phyloP scores from a whole-genome alignment of 176 grass and related monocot genomes.

The Saccharum officinarum region DNA sequence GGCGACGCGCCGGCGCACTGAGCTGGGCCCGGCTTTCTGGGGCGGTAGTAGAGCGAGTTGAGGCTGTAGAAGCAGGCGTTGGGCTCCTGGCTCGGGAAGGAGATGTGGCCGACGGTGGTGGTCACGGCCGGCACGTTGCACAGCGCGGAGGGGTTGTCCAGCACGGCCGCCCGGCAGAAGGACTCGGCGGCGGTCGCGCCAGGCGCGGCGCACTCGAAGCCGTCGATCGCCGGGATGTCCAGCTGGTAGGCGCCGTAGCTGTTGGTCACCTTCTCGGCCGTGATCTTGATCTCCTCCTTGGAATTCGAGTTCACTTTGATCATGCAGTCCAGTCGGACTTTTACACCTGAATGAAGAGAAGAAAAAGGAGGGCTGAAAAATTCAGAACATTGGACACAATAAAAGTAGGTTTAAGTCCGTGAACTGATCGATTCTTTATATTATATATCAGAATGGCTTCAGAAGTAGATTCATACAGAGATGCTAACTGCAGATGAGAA shows the following conservation, averaged over 20 bases:
- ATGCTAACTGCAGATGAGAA: background rate
- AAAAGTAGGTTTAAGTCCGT: background rate
- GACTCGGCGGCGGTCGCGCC: slow-evolving; percentile 46
- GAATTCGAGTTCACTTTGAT: slow-evolving; percentile 55
- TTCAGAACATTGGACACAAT: background rate
- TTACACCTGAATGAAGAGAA: slow-evolving; percentile 47
- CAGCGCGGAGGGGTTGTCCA: slow-evolving; percentile 57
- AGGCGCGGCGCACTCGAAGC: slow-evolving; percentile 56
- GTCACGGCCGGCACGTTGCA: slow-evolving; percentile 69
- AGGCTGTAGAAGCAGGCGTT: slow-evolving; percentile 68
- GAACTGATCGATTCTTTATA: background rate
- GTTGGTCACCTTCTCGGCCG: slow-evolving; percentile 67
- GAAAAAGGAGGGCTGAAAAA: background rate
- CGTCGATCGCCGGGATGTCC: slow-evolving; percentile 69
- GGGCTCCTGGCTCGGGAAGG: slow-evolving; percentile 21
- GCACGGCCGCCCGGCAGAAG: slow-evolving; percentile 63
- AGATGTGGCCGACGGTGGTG: slow-evolving; percentile 60
- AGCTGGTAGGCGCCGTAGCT: slow-evolving; percentile 71
- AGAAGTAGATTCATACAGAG: background rate
- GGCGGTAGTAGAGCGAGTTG: slow-evolving; percentile 86
- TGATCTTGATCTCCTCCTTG: slow-evolving; percentile 66
- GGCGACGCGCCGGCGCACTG: slow-evolving; percentile 11
- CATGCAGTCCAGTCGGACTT: slow-evolving; percentile 67
- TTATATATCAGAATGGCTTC: background rate
- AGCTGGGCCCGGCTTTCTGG: slow-evolving; percentile 32